These are phyloP conservation scores for Nicotiana rustica DNA, from an alignment of 305 asterid species.

Conservation along the genomic window DNA sequence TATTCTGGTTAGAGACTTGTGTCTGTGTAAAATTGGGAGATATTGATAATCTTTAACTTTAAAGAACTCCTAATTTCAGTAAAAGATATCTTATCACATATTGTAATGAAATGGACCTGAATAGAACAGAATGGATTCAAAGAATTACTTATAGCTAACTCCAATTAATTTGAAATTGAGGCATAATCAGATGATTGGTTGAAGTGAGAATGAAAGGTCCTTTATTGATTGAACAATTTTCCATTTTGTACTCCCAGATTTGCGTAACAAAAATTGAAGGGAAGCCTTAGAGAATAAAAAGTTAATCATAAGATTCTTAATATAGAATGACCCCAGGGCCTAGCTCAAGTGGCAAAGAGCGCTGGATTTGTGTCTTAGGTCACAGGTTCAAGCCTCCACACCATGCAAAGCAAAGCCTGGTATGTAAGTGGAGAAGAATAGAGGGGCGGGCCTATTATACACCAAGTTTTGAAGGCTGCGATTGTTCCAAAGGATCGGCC, in stretches of 20 bases:
- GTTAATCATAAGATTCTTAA: neutral
- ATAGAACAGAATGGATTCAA: neutral
- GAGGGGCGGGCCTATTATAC: no score
- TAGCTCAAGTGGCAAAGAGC: no score
- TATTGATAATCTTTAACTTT: neutral
- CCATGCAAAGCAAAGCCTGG: no score
- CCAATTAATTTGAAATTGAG: neutral
- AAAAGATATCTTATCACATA: neutral
- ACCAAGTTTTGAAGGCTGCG: no score
- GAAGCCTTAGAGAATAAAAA: conserved; percentile 4
- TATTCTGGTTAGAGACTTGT: neutral
- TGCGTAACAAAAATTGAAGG: neutral
- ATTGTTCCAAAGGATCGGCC: no score
- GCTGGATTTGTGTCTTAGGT: no score
- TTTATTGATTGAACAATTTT: neutral
- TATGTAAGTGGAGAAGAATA: no score
- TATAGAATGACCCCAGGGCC: no score
- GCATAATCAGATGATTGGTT: neutral
- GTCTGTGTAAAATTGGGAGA: neutral
- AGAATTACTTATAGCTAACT: neutral
- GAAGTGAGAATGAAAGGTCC: neutral
- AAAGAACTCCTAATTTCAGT: neutral
- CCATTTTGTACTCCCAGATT: neutral
- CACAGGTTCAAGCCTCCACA: no score
- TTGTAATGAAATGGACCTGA: conserved; percentile 1